These are phyloP conservation scores for Leucaena leucocephala DNA, from an alignment of 306 rosid species.

Conservation along the genomic window DNA sequence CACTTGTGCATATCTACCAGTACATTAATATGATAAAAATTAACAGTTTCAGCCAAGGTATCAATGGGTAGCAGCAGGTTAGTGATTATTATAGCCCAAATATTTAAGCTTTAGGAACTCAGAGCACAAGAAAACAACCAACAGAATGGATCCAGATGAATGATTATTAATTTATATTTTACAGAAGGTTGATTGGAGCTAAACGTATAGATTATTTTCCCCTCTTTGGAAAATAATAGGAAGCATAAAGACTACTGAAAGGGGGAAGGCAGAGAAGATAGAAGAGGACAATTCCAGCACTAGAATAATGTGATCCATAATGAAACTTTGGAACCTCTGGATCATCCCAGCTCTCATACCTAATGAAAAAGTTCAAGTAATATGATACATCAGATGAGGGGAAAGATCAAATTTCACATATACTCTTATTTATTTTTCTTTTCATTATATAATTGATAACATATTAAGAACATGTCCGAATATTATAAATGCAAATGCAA, in stretches of 20 bases:
- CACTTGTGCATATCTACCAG: slow-evolving; percentile 9
- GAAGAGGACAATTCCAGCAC: slow-evolving; percentile 99
- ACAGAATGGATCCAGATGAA: slow-evolving; percentile 17
- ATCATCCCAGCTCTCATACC: slow-evolving; percentile 99
- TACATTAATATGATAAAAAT: slow-evolving; percentile 18
- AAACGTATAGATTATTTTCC: background rate
- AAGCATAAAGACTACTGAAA: slow-evolving; percentile 54
- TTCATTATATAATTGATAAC: slow-evolving; percentile 10
- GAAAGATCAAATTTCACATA: slow-evolving; percentile 24
- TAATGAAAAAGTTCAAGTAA: slow-evolving; percentile 36
- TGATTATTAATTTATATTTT: background rate
- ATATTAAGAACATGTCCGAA: slow-evolving; percentile 14
- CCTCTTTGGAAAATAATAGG: slow-evolving; percentile 7
- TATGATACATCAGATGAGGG: slow-evolving; percentile 3
- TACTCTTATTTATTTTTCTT: background rate
- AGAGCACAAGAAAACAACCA: slow-evolving; percentile 4
- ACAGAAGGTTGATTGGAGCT: slow-evolving; percentile 25
- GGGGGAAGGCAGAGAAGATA: slow-evolving; percentile 97
- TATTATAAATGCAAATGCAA: slow-evolving; percentile 16
- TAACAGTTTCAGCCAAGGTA: slow-evolving; percentile 28
- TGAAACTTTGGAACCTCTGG: slow-evolving; percentile 99
- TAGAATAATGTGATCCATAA: slow-evolving; percentile 98
- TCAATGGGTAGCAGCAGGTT: slow-evolving; percentile 3
- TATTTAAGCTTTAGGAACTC: slow-evolving; percentile 18
- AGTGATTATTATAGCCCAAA: slow-evolving; percentile 16